Evolutionary conservation across 2,329 filamentous ascomycete species (phyloP).

Genomic region (Alternaria solani): DNA sequence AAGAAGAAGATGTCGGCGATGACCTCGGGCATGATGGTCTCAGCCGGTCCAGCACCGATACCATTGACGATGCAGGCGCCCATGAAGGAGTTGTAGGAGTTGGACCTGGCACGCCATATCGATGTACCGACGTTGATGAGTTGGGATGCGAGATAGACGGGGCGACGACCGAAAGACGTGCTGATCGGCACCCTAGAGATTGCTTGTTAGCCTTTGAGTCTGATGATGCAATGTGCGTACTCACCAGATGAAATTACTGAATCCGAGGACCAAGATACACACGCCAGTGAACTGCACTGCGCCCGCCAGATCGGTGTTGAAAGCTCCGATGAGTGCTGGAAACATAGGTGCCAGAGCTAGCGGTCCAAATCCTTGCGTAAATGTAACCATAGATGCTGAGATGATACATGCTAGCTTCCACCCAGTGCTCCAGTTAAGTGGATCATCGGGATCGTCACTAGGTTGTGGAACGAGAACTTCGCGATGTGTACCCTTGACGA

Average conservation of each 20-base stretch:
- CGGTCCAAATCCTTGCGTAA: conserved; percentile 64
- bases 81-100: conserved; percentile 69
- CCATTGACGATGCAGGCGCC: conserved; percentile 69
- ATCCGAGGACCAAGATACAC: conserved; percentile 65
- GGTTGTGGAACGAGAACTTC: conserved; percentile 65
- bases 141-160: conserved; percentile 62
- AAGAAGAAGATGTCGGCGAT: conserved; percentile 72
- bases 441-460: conserved; percentile 60
- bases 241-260: conserved; percentile 68
- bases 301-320: conserved; percentile 61
- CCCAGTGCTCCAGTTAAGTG: conserved; percentile 61
- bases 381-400: conserved; percentile 57
- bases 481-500: conserved; percentile 61
- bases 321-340: conserved; percentile 63
- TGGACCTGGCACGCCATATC: conserved; percentile 67
- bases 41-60: conserved; percentile 67
- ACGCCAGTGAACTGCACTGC: conserved; percentile 66
- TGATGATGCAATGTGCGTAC: conserved; percentile 11
- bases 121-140: conserved; percentile 62
- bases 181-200: conserved; percentile 61
- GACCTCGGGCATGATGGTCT: conserved; percentile 69
- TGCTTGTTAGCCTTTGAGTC: conserved; percentile 1
- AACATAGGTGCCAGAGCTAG: conserved; percentile 68
- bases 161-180: conserved; percentile 63
- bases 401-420: conserved; percentile 61